phyloP scores from a whole-genome alignment of 805 yeast species.

The Deakozyma indianensis region DNA sequence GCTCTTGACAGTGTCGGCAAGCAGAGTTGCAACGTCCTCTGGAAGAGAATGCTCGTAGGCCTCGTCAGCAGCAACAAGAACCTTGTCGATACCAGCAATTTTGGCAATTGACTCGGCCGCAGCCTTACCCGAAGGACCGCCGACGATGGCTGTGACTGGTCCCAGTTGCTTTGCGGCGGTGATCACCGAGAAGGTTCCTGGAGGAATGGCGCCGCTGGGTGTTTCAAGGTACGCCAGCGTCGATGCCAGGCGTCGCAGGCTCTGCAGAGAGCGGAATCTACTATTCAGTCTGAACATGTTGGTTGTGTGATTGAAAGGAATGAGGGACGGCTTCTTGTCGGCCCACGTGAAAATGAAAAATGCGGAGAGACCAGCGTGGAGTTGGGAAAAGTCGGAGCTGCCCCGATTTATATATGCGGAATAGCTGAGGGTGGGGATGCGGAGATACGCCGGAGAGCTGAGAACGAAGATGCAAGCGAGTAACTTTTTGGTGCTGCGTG shows the following conservation, averaged over 20 bases:
- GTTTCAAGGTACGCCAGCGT: slow-evolving; percentile 69
- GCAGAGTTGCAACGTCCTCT: slow-evolving; percentile 64
- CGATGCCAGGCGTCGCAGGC: slow-evolving; percentile 35
- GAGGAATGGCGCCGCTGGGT: slow-evolving; percentile 37
- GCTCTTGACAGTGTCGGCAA: slow-evolving; percentile 31
- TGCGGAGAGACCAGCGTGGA: too few relatives aligned
- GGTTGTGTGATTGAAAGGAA: too few relatives aligned
- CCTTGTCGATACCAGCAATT: slow-evolving; percentile 37
- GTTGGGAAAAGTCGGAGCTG: too few relatives aligned
- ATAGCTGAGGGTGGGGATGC: too few relatives aligned
- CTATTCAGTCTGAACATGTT: slow-evolving; percentile 3
- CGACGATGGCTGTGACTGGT: slow-evolving; percentile 64
- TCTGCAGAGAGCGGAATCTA: not conserved
- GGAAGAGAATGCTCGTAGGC: slow-evolving; percentile 57
- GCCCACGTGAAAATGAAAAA: too few relatives aligned
- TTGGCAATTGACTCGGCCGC: slow-evolving; percentile 39
- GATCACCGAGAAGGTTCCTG: slow-evolving; percentile 58
- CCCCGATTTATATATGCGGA: too few relatives aligned
- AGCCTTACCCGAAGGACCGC: slow-evolving; percentile 46
- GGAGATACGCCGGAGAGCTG: too few relatives aligned
- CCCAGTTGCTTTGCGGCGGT: slow-evolving; percentile 60
- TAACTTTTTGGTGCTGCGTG: too few relatives aligned
- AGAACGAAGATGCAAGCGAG: too few relatives aligned
- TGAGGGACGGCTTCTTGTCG: too few relatives aligned
- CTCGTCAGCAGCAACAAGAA: slow-evolving; percentile 41